Conservation (phyloP, 1,139 yeast species). For the Geotrichum aggregatum region DNA sequence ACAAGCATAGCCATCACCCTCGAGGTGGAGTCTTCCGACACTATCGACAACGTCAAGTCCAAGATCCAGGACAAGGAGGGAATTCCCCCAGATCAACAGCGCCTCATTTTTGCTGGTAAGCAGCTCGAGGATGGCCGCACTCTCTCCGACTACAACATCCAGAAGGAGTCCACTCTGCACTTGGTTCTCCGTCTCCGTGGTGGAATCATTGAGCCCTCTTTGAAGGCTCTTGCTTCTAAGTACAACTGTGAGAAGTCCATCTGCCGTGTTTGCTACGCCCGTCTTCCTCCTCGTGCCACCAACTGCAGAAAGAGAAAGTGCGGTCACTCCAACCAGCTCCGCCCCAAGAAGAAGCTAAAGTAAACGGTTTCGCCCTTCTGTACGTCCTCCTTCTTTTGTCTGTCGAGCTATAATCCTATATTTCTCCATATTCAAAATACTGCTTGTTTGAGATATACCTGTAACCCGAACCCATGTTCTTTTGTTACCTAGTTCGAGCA, state of each 20-base stretch:
- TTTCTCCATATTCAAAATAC: background rate
- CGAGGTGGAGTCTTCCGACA: conserved; percentile 92
- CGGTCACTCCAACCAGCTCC: conserved; percentile 99
- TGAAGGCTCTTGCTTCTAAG: conserved; percentile 98
- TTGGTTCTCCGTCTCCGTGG: conserved; percentile 88
- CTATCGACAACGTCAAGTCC: conserved; percentile 89
- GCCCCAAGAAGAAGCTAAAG: conserved; percentile 99
- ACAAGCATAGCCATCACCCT: conserved; percentile 58
- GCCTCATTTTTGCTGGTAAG: conserved; percentile 90
- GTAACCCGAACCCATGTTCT: background rate
- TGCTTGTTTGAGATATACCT: background rate
- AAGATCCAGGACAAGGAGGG: conserved; percentile 95
- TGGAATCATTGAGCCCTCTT: conserved; percentile 98
- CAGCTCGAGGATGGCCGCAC: conserved; percentile 94
- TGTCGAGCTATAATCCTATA: conserved; percentile 3
- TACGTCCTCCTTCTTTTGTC: conserved; percentile 2
- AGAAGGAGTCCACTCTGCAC: conserved; percentile 87
- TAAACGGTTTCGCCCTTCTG: conserved; percentile 48
- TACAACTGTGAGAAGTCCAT: conserved; percentile 99
- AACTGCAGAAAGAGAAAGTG: conserved; percentile 99
- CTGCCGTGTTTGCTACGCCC: conserved; percentile 99
- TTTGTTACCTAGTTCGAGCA: too few relatives aligned
- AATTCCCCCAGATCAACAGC: conserved; percentile 92
- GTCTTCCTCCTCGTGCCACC: conserved; percentile 99
- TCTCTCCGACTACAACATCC: conserved; percentile 89